Conservation (phyloP, 345 rosid genomes). For the Hibiscus syriacus region DNA sequence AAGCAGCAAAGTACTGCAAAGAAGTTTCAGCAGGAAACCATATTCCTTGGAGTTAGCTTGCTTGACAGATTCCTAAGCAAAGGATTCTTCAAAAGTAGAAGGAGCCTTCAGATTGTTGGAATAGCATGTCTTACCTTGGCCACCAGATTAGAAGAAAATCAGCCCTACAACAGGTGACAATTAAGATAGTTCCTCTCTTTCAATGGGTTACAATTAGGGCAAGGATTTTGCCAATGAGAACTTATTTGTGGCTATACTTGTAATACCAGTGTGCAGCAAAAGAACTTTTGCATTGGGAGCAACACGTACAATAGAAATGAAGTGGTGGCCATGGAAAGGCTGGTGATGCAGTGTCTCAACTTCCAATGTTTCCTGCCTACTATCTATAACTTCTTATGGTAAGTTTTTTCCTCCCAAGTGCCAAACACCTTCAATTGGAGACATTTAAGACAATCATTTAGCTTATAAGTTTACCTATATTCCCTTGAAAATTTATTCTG, state of each 20-base stretch:
- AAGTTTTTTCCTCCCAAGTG: slow-evolving; percentile 6
- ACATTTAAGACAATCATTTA: too few species aligned
- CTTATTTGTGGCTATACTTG: not conserved
- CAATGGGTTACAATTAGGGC: too few species aligned
- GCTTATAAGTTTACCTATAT: too few species aligned
- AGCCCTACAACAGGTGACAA: too few species aligned
- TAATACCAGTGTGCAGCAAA: slow-evolving; percentile 54
- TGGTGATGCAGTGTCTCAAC: slow-evolving; percentile 79
- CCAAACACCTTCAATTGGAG: not conserved
- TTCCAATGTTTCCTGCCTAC: slow-evolving; percentile 78
- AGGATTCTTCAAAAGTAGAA: too few species aligned
- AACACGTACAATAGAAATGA: too few species aligned
- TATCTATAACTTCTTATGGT: slow-evolving; percentile 83
- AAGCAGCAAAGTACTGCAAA: slow-evolving; percentile 53
- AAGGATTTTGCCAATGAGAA: not conserved
- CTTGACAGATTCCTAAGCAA: too few species aligned
- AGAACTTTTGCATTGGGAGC: slow-evolving; percentile 42
- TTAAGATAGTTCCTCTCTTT: too few species aligned
- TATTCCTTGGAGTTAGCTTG: slow-evolving; percentile 68
- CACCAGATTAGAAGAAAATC: too few species aligned
- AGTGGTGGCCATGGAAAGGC: slow-evolving; percentile 95
- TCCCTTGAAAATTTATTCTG: not conserved
- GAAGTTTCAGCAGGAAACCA: slow-evolving; percentile 64
- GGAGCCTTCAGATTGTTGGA: too few species aligned
- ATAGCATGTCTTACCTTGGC: too few species aligned